Percentiles rank a stretch among this genome's conserved stretches.
These are phyloP conservation scores for Onygenales sp. DNA, from an alignment of 2,329 filamentous ascomycete species.

Conservation along the genomic window DNA sequence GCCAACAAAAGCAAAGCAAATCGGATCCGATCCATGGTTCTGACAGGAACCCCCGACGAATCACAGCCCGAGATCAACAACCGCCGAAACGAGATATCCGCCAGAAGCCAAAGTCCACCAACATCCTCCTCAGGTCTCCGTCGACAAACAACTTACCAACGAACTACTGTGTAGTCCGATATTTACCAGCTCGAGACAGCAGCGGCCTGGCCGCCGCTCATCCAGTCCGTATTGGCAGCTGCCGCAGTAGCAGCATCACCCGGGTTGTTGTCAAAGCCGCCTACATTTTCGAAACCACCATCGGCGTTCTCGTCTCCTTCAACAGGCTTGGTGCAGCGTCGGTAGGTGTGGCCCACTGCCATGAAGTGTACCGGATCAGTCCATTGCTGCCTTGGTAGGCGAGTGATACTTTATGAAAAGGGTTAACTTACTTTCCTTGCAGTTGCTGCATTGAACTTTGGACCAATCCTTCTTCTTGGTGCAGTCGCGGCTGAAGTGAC, in stretches of 20 bases:
- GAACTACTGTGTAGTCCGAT: too few species aligned
- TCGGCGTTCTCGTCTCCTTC: slow-evolving; percentile 7
- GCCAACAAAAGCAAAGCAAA: too few species aligned
- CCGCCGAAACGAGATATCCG: too few species aligned
- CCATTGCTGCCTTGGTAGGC: slow-evolving; percentile 3
- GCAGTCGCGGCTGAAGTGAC: slow-evolving; percentile 36
- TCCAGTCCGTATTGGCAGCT: background rate
- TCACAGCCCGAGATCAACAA: too few species aligned
- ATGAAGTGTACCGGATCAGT: slow-evolving; percentile 2
- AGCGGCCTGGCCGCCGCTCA: background rate
- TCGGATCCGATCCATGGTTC: too few species aligned
- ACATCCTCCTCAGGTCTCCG: too few species aligned
- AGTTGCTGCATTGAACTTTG: slow-evolving; percentile 36
- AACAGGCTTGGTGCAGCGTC: slow-evolving; percentile 26
- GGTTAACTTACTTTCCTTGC: slow-evolving; percentile 30
- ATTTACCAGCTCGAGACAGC: background rate
- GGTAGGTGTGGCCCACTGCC: slow-evolving; percentile 35
- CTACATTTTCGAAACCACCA: slow-evolving; percentile 10
- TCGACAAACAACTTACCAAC: background rate
- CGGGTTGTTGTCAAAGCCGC: slow-evolving; percentile 10
- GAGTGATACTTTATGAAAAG: background rate
- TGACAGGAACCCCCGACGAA: too few species aligned
- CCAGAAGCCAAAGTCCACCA: too few species aligned
- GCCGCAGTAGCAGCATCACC: slow-evolving; percentile 5
- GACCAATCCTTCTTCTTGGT: slow-evolving; percentile 34